These are phyloP conservation scores for Apiotrichum mycotoxinovorans DNA, from an alignment of 1,284 basidiomycete genomes.

Conservation along the genomic window DNA sequence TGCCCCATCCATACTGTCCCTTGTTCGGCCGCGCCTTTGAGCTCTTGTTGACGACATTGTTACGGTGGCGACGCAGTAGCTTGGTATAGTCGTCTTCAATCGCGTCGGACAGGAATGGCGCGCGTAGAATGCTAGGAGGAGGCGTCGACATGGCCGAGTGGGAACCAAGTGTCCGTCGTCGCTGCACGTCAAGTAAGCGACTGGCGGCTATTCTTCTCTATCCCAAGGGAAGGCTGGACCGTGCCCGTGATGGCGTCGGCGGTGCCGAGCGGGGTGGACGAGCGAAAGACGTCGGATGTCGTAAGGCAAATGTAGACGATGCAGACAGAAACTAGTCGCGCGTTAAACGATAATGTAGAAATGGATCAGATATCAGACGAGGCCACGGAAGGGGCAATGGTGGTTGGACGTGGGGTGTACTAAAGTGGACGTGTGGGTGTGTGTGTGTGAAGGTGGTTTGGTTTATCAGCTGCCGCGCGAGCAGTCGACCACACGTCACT, in stretches of 20 bases:
- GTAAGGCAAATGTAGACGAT: background rate
- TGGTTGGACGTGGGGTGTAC: too few species aligned
- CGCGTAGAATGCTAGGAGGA: background rate
- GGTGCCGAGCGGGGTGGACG: background rate
- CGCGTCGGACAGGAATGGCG: background rate
- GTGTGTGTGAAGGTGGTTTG: too few species aligned
- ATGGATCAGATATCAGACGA: too few species aligned
- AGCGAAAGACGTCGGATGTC: background rate
- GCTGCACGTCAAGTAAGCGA: background rate
- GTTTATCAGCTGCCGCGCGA: too few species aligned
- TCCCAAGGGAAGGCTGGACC: background rate
- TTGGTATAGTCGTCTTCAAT: background rate
- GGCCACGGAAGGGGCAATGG: too few species aligned
- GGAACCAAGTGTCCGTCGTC: background rate
- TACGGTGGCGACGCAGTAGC: constrained; percentile 1
- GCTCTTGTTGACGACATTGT: constrained; percentile 20
- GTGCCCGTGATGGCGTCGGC: background rate
- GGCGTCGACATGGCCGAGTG: background rate
- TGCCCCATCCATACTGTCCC: constrained; percentile 20
- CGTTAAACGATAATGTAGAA: too few species aligned
- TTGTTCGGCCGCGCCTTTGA: constrained; percentile 21
- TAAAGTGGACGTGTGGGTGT: too few species aligned
- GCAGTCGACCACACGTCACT: too few species aligned
- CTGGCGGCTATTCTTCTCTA: too few species aligned
- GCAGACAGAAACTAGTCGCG: too few species aligned